These are phyloP conservation scores for Borovskyia barvae DNA, from an alignment of 208 protist species.

Conservation along the genomic window DNA sequence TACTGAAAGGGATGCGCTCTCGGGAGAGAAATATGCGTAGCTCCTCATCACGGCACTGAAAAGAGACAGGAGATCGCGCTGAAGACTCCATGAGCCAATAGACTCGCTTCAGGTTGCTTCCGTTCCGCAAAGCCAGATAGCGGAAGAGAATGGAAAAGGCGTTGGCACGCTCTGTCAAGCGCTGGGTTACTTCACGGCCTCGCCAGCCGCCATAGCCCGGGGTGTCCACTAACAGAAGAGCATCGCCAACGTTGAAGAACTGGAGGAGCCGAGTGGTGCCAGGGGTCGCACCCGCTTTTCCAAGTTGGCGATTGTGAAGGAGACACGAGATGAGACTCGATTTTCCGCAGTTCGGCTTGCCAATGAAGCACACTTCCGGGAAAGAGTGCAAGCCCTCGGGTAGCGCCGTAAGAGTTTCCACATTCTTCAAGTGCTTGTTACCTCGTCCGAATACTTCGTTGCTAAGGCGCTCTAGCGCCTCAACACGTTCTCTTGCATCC, in stretches of 20 bases:
- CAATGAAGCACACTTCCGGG: slow-evolving; percentile 90
- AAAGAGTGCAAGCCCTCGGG: slow-evolving; percentile 88
- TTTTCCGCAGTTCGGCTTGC: slow-evolving; percentile 86
- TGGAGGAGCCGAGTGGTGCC: slow-evolving; percentile 80
- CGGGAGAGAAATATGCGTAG: slow-evolving; percentile 60
- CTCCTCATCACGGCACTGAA: slow-evolving; percentile 80
- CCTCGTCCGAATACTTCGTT: slow-evolving; percentile 81
- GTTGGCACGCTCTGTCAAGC: slow-evolving; percentile 43
- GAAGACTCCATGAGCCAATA: slow-evolving; percentile 86
- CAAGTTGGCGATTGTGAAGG: slow-evolving; percentile 74
- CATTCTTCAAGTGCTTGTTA: slow-evolving; percentile 85
- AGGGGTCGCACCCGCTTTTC: slow-evolving; percentile 32
- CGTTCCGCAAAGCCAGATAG: slow-evolving; percentile 80
- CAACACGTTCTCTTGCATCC: slow-evolving; percentile 27
- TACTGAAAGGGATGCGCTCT: slow-evolving; percentile 78
- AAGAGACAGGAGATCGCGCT: slow-evolving; percentile 27
- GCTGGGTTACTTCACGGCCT: slow-evolving; percentile 39
- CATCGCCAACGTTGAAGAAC: slow-evolving; percentile 91
- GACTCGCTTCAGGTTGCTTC: slow-evolving; percentile 72
- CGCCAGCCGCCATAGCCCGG: slow-evolving; percentile 88
- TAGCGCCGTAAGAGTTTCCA: slow-evolving; percentile 64
- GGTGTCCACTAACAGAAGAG: slow-evolving; percentile 82
- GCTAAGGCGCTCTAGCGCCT: slow-evolving; percentile 45
- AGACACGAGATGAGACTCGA: slow-evolving; percentile 83
- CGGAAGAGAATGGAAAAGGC: slow-evolving; percentile 84